Percentiles rank a stretch among this genome's conserved stretches.
These are phyloP conservation scores for Pythium pyrilobum DNA, from an alignment of 352 stramenopile genomes.

Conservation along the genomic window DNA sequence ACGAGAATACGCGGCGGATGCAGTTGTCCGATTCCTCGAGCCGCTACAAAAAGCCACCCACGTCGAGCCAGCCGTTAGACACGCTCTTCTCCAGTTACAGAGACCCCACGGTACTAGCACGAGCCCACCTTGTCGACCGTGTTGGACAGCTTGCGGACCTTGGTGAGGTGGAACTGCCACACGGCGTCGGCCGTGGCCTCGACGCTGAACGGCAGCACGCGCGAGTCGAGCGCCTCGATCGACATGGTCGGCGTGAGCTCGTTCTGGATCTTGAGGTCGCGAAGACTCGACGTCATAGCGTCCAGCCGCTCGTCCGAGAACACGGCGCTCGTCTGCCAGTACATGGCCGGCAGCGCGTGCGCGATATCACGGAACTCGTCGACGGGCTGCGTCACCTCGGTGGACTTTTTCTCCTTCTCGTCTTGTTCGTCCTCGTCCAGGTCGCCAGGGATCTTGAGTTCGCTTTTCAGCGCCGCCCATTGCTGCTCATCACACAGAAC, in stretches of 20 bases:
- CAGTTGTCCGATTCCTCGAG: constrained; percentile 6
- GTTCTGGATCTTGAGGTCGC: constrained; percentile 10
- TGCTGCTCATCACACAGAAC: not conserved
- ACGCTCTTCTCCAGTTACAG: too few species aligned
- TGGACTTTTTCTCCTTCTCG: not conserved
- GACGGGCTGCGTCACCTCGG: too few species aligned
- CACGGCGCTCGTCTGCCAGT: constrained; percentile 11
- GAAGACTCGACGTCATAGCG: not conserved
- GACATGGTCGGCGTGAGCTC: constrained; percentile 9
- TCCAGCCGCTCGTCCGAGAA: constrained; percentile 8
- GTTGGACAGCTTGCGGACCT: constrained; percentile 3
- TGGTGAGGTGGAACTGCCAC: constrained; percentile 16
- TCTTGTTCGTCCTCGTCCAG: not conserved
- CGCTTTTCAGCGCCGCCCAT: constrained; percentile 3
- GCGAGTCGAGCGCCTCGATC: constrained; percentile 14
- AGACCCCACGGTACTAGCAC: too few species aligned
- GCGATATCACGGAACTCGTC: constrained; percentile 7
- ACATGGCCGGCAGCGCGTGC: constrained; percentile 9
- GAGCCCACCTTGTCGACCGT: not conserved
- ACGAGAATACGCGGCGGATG: constrained; percentile 9
- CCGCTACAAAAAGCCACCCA: not conserved
- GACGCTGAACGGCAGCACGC: constrained; percentile 13
- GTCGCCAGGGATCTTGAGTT: not conserved
- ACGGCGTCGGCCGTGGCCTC: constrained; percentile 2
- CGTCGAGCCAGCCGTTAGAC: not conserved